Evolutionary conservation across 306 rosid genomes (phyloP).

Genomic region (Astragalus glycyphyllos): DNA sequence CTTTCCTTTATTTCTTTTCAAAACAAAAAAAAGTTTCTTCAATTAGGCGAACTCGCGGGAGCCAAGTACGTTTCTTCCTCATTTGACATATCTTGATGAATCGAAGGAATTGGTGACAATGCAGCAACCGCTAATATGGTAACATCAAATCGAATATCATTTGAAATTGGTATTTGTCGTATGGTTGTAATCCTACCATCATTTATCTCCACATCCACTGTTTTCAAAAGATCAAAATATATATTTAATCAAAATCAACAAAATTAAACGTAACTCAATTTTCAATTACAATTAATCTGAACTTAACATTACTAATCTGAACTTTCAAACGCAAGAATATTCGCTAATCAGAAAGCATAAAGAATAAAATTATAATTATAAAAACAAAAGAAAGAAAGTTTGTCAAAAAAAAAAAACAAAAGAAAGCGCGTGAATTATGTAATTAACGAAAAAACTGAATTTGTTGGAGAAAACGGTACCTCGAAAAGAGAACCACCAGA

Average conservation of each 20-base stretch:
- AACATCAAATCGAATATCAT: constrained; percentile 46
- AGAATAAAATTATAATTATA: neutral
- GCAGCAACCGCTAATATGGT: constrained; percentile 54
- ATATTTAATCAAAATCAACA: neutral
- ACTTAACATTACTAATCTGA: neutral
- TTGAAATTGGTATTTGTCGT: constrained; percentile 36
- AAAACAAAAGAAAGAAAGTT: no score
- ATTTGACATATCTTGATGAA: constrained; percentile 47
- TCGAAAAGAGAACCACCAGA: constrained; percentile 71
- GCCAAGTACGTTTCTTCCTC: constrained; percentile 42
- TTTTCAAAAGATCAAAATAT: constrained; percentile 34
- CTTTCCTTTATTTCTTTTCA: constrained; percentile 17
- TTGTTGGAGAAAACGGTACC: constrained; percentile 44
- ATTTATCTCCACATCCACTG: constrained; percentile 51
- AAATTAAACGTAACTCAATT: constrained; percentile 19
- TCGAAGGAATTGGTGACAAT: constrained; percentile 46
- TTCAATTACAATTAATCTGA: constrained; percentile 2
- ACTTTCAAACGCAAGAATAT: neutral
- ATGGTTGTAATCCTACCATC: constrained; percentile 50
- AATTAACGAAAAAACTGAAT: neutral
- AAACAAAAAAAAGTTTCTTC: constrained; percentile 30
- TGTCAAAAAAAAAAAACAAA: no score
- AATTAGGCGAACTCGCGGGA: constrained; percentile 42
- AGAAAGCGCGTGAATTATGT: neutral
- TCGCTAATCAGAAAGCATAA: neutral